Evolutionary conservation across 805 yeast genomes (phyloP), one percentile per base, ranked within the genome.

Genomic region (Ogataea allantospora): DNA sequence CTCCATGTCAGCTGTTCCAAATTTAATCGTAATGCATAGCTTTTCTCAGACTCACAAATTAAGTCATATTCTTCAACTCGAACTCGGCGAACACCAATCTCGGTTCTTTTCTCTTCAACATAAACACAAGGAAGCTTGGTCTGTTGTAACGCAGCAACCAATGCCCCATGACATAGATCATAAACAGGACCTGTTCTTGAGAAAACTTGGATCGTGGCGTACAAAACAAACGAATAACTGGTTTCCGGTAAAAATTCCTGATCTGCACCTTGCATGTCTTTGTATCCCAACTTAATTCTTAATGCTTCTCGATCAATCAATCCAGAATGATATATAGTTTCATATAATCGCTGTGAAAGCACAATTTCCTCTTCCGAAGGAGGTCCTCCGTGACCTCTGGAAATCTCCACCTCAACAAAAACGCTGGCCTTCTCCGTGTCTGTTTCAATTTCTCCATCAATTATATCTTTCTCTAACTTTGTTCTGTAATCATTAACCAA

Each of bases 341-440:
- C 84, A 50, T 78, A 77, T 16, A 85, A 50, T 41, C 66, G 66
- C 57, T 86, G 95, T 1, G 86, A 75, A 14, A 83, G 53, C 20
- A 74, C 77, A 79, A 83, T 85, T 56, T 88, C 96, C 61, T 88
- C 95, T 50, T 80, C 85, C 1, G 89, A 78, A 19, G 95, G 95
- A 1, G 88, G 85, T 10, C 95, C 93, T 7, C 65, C 57, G 36
- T 87, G 69, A 20, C 95, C 95, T 37, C 88, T 66, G 40, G 80
- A 75, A 7, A 86, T 77, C 46, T 83, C 88, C 6, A 88, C 87
- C 11, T 81, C 78, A 0, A 95, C 91, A 55, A 75, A 84, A 0
- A 86, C 67, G 2, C 75, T 58, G 0, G 72, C 67, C 20, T 62
- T 66, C 1, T 53, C 44, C 8, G 27, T 39, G 2, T 58, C 53